These are phyloP conservation scores for Sclerotinia subarctica DNA, from an alignment of 2,329 filamentous ascomycete species.

Conservation along the genomic window DNA sequence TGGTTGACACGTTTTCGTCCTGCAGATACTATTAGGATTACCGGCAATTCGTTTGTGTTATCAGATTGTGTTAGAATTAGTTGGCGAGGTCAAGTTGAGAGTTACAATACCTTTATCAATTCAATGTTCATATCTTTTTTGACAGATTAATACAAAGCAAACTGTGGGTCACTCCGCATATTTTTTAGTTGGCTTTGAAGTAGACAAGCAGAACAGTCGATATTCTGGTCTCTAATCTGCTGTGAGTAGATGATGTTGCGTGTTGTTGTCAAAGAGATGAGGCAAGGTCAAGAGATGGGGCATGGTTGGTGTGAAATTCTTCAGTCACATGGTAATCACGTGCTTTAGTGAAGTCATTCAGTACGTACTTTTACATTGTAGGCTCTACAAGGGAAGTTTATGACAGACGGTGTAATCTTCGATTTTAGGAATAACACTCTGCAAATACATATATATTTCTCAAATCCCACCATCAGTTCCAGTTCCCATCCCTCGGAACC, in stretches of 20 bases:
- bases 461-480: neutral
- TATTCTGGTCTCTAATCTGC: too few relatives aligned
- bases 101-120: neutral
- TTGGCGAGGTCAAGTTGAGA: too few relatives aligned
- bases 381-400: neutral
- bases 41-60: too few relatives aligned
- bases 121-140: too few relatives aligned
- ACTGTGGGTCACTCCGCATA: too few relatives aligned
- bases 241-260: neutral
- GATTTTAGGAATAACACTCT: neutral
- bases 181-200: too few relatives aligned
- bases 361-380: too few relatives aligned
- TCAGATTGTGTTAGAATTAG: neutral
- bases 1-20: neutral
- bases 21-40: neutral
- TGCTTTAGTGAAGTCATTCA: rapidly evolving
- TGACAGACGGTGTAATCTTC: neutral
- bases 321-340: neutral
- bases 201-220: too few relatives aligned
- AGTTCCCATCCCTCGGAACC: neutral
- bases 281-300: neutral
- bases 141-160: too few relatives aligned
- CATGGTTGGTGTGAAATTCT: neutral
- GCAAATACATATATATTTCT: neutral
- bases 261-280: neutral